These are phyloP conservation scores for Nitzschia inconspicua DNA, from an alignment of 108 stramenopile genomes.

Conservation along the genomic window DNA sequence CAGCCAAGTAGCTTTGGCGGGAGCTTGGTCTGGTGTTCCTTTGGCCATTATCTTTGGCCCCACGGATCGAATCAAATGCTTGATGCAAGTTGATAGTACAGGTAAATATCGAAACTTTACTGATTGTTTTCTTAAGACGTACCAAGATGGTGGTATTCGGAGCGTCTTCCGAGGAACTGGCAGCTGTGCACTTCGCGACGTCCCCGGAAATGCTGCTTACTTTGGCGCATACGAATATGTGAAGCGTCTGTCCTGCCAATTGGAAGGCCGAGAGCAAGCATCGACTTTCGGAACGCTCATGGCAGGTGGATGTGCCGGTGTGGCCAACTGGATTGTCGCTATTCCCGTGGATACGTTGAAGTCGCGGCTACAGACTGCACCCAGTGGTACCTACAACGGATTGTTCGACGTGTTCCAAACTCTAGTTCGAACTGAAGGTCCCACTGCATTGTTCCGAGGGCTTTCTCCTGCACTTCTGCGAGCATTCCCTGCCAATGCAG, in stretches of 20 bases:
- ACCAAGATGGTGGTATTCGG: slow-evolving; percentile 70
- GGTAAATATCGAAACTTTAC: slow-evolving; percentile 68
- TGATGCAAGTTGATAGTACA: slow-evolving; percentile 79
- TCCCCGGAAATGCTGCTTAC: slow-evolving; percentile 84
- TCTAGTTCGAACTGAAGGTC: slow-evolving; percentile 78
- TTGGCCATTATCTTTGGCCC: slow-evolving; percentile 82
- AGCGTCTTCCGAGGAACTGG: slow-evolving; percentile 77
- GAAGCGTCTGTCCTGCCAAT: slow-evolving; percentile 44
- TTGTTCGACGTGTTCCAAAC: slow-evolving; percentile 61
- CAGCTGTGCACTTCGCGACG: slow-evolving; percentile 81
- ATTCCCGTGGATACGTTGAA: slow-evolving; percentile 89
- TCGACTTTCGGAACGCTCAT: slow-evolving; percentile 62
- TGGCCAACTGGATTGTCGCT: slow-evolving; percentile 83
- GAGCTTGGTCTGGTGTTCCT: slow-evolving; percentile 81
- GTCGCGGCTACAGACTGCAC: slow-evolving; percentile 78
- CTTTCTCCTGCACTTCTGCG: slow-evolving; percentile 81
- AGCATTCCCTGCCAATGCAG: slow-evolving; percentile 94
- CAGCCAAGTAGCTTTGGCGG: slow-evolving; percentile 73
- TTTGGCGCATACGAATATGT: slow-evolving; percentile 82
- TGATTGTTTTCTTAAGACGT: slow-evolving; percentile 60
- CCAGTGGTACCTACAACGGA: slow-evolving; percentile 66
- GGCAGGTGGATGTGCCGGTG: slow-evolving; percentile 86
- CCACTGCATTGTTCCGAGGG: slow-evolving; percentile 78
- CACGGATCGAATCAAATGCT: slow-evolving; percentile 87
- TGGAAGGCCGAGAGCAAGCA: slow-evolving; percentile 27